These are phyloP conservation scores for Apiotrichum gamsii DNA, from an alignment of 1,284 basidiomycete species.

Conservation along the genomic window DNA sequence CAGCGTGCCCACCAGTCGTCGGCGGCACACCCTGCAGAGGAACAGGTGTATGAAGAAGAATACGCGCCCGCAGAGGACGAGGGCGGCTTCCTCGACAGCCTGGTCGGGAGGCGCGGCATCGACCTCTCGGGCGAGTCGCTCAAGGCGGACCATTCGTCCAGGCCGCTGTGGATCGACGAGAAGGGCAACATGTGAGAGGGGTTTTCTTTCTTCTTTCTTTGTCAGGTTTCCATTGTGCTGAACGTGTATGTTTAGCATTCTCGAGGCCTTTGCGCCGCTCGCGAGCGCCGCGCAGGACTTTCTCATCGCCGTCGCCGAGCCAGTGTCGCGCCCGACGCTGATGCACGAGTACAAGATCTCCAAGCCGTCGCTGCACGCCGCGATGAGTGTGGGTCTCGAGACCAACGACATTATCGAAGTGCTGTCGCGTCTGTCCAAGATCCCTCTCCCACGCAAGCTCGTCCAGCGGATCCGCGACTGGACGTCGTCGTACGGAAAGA, in stretches of 20 bases:
- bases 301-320: constrained; percentile 94
- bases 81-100: constrained; percentile 28
- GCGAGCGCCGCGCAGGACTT: constrained; percentile 99
- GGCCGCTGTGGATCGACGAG: constrained; percentile 93
- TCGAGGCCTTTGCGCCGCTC: constrained; percentile 93
- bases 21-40: constrained; percentile 28
- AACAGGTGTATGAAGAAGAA: constrained; percentile 21
- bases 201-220: not conserved
- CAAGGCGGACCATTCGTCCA: constrained; percentile 79
- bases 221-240: not conserved
- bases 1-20: constrained; percentile 21
- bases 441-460: constrained; percentile 80
- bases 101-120: constrained; percentile 28
- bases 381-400: constrained; percentile 95
- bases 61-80: constrained; percentile 22
- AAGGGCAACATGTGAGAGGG: constrained; percentile 66
- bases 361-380: constrained; percentile 94
- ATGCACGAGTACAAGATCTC: constrained; percentile 99
- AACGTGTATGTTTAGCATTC: constrained; percentile 52
- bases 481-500: constrained; percentile 91
- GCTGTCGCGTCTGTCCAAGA: constrained; percentile 80
- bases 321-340: constrained; percentile 94
- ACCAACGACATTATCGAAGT: constrained; percentile 99
- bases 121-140: constrained; percentile 59
- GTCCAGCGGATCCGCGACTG: constrained; percentile 78